These are phyloP conservation scores for Annulohypoxylon bovei DNA, from an alignment of 495 filamentous ascomycete genomes.

Conservation along the genomic window DNA sequence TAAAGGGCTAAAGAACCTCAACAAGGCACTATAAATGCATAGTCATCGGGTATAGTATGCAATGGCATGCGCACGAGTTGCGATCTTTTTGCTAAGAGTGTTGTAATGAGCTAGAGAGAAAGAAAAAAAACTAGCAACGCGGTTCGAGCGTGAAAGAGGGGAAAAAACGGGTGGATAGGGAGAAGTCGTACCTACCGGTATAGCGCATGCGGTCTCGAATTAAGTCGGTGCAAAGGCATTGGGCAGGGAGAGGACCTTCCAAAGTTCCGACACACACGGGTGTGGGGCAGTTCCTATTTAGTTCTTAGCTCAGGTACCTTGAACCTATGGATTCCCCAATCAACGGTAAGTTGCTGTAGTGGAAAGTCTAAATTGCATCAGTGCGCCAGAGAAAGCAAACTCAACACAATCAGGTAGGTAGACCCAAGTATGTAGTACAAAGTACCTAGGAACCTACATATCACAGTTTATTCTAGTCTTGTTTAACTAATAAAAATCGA, in stretches of 20 bases:
- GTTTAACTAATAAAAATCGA: too few species aligned
- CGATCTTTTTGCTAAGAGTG: neutral
- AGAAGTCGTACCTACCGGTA: constrained; percentile 7
- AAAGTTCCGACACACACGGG: neutral
- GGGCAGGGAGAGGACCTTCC: constrained; percentile 15
- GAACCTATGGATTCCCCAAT: neutral
- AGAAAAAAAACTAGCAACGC: neutral
- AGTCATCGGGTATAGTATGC: constrained; percentile 13
- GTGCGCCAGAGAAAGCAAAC: neutral
- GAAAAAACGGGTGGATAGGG: constrained; percentile 19
- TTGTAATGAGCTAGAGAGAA: neutral
- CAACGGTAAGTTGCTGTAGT: neutral
- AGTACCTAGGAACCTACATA: too few species aligned
- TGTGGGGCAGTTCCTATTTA: constrained; percentile 28
- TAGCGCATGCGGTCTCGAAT: constrained; percentile 3
- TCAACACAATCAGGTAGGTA: neutral
- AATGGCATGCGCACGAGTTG: constrained; percentile 7
- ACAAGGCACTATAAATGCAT: constrained; percentile 38
- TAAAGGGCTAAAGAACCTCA: constrained; percentile 26
- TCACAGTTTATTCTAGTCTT: too few species aligned
- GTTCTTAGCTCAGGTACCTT: constrained; percentile 8
- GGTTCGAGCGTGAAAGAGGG: constrained; percentile 1
- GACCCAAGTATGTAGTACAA: neutral
- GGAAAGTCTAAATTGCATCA: neutral
- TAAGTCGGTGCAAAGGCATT: constrained; percentile 17